Percentiles rank a stretch among this genome's conserved stretches.
Evolutionary conservation across 179 eudicot species (phyloP).

Genomic region (Heliamphora pulchella): DNA sequence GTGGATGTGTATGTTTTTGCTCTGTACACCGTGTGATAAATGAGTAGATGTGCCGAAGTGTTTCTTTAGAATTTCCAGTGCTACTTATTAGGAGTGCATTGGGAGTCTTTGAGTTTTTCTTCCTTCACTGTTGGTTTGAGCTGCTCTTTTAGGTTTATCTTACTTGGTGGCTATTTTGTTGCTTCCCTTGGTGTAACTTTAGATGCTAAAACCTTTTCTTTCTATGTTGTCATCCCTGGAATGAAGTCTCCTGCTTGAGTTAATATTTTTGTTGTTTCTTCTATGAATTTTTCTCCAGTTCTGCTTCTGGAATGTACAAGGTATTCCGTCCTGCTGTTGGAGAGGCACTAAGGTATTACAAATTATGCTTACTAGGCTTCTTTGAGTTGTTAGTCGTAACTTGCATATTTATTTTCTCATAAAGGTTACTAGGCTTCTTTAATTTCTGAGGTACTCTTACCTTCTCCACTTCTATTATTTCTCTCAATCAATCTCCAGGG

Average conservation of each 20-base stretch:
- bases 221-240: not conserved
- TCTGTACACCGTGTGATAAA: not conserved
- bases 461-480: not conserved
- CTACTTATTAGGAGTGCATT: not conserved
- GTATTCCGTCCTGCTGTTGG: constrained; percentile 89
- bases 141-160: constrained; percentile 3
- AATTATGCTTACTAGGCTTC: not conserved
- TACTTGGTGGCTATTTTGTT: not conserved
- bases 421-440: not conserved
- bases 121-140: not conserved
- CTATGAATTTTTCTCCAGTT: constrained; percentile 37
- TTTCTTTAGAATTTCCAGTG: not conserved
- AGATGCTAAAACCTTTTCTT: not conserved
- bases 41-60: not conserved
- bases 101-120: not conserved
- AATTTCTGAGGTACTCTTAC: not conserved
- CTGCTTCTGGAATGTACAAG: constrained; percentile 66
- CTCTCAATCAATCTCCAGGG: constrained; percentile 47
- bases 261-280: constrained; percentile 15
- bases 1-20: not conserved
- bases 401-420: not conserved
- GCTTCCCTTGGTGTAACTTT: not conserved
- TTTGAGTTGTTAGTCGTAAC: constrained; percentile 12
- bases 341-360: constrained; percentile 75
- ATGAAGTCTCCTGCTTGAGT: constrained; percentile 12